Evolutionary conservation across 2,329 filamentous ascomycete genomes (phyloP), one percentile per base, ranked within the genome.

Genomic region (Onygenales sp.): DNA sequence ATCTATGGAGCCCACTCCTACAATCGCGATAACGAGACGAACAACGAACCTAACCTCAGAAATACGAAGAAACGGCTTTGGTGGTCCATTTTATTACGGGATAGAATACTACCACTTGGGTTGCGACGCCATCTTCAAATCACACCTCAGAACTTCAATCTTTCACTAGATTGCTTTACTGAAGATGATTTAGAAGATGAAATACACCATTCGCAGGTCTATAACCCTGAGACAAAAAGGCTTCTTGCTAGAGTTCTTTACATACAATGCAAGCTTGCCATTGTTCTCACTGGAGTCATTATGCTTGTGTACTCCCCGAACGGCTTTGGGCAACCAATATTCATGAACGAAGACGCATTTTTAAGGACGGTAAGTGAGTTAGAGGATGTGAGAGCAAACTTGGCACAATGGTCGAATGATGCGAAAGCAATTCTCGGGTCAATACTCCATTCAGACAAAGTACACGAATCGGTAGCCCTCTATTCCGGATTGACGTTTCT

Each of bases 81-180:
- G 77, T 80, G 78, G 77, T 77, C 75, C 54, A 78, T 77, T 54
- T 68, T 80, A 41, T 67, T 80, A 5, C 74, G 78, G 9, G 77
- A 80, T 60, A 71, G 76, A 39, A 74, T 77, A n/a, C 58, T 80
- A 27, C 70, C 73, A 2, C 67, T 80, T 7, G 73, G 76, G 4
- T 69, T 79, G 56, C 71, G 77, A 14, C 71, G 76, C 8, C 71
- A 71, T 41, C 69, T 78, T n/a, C 76, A 78, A 55, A 72, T 80
- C 51, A 75, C 75, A 0, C 69, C 72, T 2, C 66, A 66, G 0
- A 72, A 76, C 53, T 76, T 78, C 55, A 70, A 77, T 55, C 69
- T 75, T 44, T 69, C 71, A 66, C 52, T 61, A 58, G 17, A 67
- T 61, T 38, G 55, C 41, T 65, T 78, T 0, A 66, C 64, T 1